A percentile compares a stretch with the other conserved stretches of the same genome.
Conservation (phyloP, 495 filamentous ascomycete species). For the Aspergillus conjunctus region DNA sequence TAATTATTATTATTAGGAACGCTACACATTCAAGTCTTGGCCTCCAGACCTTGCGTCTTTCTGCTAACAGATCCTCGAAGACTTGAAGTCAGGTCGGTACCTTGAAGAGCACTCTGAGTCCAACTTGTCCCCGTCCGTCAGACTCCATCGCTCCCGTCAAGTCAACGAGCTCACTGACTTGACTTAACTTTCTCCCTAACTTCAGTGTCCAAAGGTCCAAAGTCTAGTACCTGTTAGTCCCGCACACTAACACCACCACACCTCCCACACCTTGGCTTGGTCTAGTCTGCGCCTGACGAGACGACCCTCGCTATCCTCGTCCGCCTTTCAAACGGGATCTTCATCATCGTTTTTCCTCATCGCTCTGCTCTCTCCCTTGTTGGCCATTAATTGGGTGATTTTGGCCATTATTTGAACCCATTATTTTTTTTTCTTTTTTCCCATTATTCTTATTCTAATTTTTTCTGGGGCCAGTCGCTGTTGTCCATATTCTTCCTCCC, state of each 20-base stretch:
- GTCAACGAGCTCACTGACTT: neutral
- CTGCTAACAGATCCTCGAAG: neutral
- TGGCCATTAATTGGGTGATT: conserved; percentile 21
- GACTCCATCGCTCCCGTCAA: neutral
- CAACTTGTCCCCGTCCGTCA: neutral
- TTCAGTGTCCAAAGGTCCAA: conserved; percentile 4
- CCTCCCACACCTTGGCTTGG: neutral
- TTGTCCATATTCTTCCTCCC: conserved; percentile 13
- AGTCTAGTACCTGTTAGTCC: conserved; percentile 15
- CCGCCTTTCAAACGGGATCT: conserved; percentile 21
- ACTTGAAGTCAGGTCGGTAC: neutral
- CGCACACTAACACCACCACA: conserved; percentile 10
- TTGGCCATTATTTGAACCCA: conserved; percentile 12
- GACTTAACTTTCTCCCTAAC: conserved; percentile 1
- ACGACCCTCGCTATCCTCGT: neutral
- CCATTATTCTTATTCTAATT: neutral
- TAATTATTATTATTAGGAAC: neutral
- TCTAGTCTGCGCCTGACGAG: neutral
- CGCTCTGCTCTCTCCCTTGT: conserved; percentile 16
- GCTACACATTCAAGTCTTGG: conserved; percentile 1
- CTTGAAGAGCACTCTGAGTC: neutral
- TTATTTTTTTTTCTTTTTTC: conserved; percentile 11
- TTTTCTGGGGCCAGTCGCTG: conserved; percentile 8
- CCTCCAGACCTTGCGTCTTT: conserved; percentile 1
- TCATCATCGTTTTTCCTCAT: conserved; percentile 17